Evolutionary conservation across 1,284 basidiomycete genomes (phyloP), one percentile per base, ranked within the genome.

Genomic region (Volvariella volvacea): DNA sequence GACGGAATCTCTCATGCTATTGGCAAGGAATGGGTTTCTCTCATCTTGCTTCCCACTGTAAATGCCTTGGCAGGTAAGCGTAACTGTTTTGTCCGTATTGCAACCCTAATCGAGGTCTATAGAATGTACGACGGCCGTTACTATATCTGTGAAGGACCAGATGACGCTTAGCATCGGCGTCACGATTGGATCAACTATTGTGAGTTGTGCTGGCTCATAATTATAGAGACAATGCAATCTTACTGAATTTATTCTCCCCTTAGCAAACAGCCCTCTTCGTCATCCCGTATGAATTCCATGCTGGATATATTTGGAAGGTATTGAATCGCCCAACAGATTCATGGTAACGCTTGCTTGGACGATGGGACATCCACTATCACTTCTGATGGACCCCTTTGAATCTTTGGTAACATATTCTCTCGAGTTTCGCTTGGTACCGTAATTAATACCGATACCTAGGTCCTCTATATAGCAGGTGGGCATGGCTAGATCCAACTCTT

Each of bases 181-280:
- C 28, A 90, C 92, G n/a, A 82, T 94, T 25, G 92, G 91, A 6
- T 88, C 88, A 0, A 88, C 85, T 10, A 92, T 95, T 53, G 86
- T 90, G 50, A 63, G 80, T 68, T 45, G 43, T 32, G 43, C 50
- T 53, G 50, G 38, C 16, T 46, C 31, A 42, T 41, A 22, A 22
- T 42, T 15, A 16, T n/a, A n/a, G n/a, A n/a, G n/a, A n/a, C n/a
- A n/a, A 10, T 43, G 3, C 28, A 15, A 28, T 32, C 17, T 21
- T 39, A 15, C 14, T 40, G 31, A 28, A 17, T 10, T 34, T 20
- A 33, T 34, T 34, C 31, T 12, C 33, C 15, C 28, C 22, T 3
- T 34, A 88, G 84, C 92, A 96, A 83, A 91, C 92, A 28, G 86
- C 89, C 1, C 74, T 93, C 20, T 89, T 93, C 53, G 84, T 95